Conservation (phyloP, 495 filamentous ascomycete species). For the Lophium mytilinum region DNA sequence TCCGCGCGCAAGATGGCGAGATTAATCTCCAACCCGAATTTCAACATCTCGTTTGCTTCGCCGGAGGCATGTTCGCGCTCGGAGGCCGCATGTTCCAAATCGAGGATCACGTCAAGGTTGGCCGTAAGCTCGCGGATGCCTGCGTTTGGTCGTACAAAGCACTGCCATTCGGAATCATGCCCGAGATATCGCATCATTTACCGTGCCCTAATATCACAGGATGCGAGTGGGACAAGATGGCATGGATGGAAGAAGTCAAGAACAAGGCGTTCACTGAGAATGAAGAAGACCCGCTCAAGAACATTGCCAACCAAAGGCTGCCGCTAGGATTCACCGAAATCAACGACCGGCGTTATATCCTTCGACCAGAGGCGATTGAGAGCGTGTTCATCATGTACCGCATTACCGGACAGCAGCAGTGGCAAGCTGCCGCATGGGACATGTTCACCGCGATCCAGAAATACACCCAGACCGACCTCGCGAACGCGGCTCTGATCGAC, state of each 20-base stretch:
- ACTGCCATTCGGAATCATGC: slow-evolving; percentile 54
- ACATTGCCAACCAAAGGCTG: slow-evolving; percentile 42
- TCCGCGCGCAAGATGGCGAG: slow-evolving; percentile 17
- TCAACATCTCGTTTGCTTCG: slow-evolving; percentile 55
- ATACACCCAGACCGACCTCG: slow-evolving; percentile 51
- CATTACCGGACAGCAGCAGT: slow-evolving; percentile 58
- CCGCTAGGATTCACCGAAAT: slow-evolving; percentile 53
- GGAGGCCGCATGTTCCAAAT: slow-evolving; percentile 53
- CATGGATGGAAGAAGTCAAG: slow-evolving; percentile 36
- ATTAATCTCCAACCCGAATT: slow-evolving; percentile 32
- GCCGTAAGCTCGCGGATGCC: slow-evolving; percentile 49
- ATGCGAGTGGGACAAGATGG: slow-evolving; percentile 52
- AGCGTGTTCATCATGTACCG: slow-evolving; percentile 68
- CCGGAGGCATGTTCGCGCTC: slow-evolving; percentile 55
- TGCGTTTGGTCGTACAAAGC: slow-evolving; percentile 55
- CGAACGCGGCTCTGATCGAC: slow-evolving; percentile 53
- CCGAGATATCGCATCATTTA: slow-evolving; percentile 47
- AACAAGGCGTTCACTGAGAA: slow-evolving; percentile 22
- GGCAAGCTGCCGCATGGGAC: slow-evolving; percentile 64
- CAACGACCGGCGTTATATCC: slow-evolving; percentile 54
- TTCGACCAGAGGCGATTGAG: slow-evolving; percentile 47
- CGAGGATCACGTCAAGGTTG: slow-evolving; percentile 46
- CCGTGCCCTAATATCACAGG: slow-evolving; percentile 36
- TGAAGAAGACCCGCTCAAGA: slow-evolving; percentile 33
- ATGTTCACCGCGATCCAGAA: slow-evolving; percentile 65